Percentiles rank a stretch among this genome's conserved stretches.
Evolutionary conservation across 306 rosid species (phyloP).

Genomic region (Crataegus laevigata): DNA sequence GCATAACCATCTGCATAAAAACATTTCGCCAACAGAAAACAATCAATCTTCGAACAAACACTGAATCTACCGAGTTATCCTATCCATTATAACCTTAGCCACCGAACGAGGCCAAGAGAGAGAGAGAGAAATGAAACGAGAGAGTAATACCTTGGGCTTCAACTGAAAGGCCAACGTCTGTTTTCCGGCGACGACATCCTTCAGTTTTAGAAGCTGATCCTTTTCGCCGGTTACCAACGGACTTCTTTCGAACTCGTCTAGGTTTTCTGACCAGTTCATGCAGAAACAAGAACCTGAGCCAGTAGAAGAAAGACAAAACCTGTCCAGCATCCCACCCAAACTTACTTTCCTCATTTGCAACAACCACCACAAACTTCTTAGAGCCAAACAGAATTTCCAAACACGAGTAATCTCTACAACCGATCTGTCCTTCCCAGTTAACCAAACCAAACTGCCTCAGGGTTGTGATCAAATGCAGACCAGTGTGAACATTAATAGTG

Average conservation of each 20-base stretch:
- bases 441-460: slow-evolving; percentile 20
- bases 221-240: slow-evolving; percentile 40
- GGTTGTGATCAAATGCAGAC: slow-evolving; percentile 17
- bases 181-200: slow-evolving; percentile 66
- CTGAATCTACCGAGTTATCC: background rate
- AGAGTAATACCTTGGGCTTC: slow-evolving; percentile 62
- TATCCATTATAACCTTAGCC: background rate
- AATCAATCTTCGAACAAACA: background rate
- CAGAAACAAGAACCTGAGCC: slow-evolving; percentile 63
- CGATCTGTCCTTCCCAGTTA: background rate
- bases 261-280: slow-evolving; percentile 40
- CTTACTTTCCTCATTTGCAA: slow-evolving; percentile 69
- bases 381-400: slow-evolving; percentile 5
- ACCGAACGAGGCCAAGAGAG: too few relatives aligned
- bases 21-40: background rate
- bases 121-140: background rate
- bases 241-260: slow-evolving; percentile 52
- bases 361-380: background rate
- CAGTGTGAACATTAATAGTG: slow-evolving; percentile 19
- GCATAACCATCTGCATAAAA: slow-evolving; percentile 56
- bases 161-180: slow-evolving; percentile 87
- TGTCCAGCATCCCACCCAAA: slow-evolving; percentile 52
- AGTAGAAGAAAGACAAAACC: slow-evolving; percentile 43
- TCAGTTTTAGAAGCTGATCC: slow-evolving; percentile 45
- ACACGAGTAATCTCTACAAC: slow-evolving; percentile 2